Evolutionary conservation across 2,329 filamentous ascomycete species (phyloP).

Genomic region (Berkeleyomyces rouxiae): DNA sequence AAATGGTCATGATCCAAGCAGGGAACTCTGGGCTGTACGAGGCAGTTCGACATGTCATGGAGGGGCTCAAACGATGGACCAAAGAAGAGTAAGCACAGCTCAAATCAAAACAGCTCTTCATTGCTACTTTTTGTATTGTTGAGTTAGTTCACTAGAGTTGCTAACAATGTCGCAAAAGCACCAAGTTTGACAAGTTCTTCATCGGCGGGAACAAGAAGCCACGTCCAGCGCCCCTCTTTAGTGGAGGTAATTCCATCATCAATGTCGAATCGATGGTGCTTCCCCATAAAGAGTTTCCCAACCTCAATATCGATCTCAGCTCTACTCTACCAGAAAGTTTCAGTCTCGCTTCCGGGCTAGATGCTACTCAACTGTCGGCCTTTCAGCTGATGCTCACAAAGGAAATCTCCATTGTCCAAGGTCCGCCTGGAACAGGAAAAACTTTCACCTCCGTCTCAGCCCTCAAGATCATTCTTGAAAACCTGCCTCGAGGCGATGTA

Average conservation of each 20-base stretch:
- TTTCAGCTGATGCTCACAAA: conserved; percentile 54
- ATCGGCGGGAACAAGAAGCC: conserved; percentile 28
- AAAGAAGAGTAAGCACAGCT: conserved; percentile 5
- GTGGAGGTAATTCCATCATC: conserved; percentile 18
- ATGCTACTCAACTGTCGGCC: conserved; percentile 54
- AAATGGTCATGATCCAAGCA: conserved; percentile 67
- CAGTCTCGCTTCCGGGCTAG: conserved; percentile 21
- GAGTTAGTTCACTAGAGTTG: neutral
- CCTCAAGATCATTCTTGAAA: conserved; percentile 47
- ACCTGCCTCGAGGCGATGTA: conserved; percentile 39
- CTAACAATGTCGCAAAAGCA: conserved; percentile 21
- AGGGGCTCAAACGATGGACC: conserved; percentile 8
- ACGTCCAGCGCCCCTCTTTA: conserved; percentile 14
- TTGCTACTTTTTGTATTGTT: neutral
- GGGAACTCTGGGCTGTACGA: conserved; percentile 56
- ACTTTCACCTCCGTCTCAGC: conserved; percentile 66
- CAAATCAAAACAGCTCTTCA: too few relatives aligned
- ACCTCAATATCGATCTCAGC: neutral
- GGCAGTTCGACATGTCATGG: conserved; percentile 40
- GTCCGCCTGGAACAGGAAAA: conserved; percentile 60
- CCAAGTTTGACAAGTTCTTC: conserved; percentile 47
- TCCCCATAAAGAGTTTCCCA: neutral
- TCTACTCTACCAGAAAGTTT: conserved; percentile 11
- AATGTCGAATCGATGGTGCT: conserved; percentile 2
- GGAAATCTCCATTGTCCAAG: conserved; percentile 62